Base-by-base conservation (phyloP, 1,284 basidiomycete species). In the Afroboletus lepidellus region DNA sequence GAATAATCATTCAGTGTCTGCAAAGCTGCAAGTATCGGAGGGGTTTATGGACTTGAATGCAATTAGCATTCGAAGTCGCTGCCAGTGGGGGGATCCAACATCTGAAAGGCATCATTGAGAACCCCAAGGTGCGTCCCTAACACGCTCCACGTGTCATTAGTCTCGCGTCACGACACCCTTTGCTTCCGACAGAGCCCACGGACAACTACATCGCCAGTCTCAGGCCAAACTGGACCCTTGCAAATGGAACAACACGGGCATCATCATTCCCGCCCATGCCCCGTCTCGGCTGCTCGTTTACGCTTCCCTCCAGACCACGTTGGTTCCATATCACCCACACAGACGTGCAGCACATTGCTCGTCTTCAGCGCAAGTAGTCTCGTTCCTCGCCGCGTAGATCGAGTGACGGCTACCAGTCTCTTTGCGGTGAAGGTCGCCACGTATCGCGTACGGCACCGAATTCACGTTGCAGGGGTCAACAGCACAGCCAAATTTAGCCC, bases 31-130 rank as follows among this genome's bases (percentile, higher is more conserved):
- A n/a, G n/a, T n/a, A n/a, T n/a, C n/a, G n/a, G n/a, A n/a, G n/a
- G n/a, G n/a, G n/a, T n/a, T n/a, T n/a, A n/a, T n/a, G n/a, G n/a
- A n/a, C n/a, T n/a, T n/a, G n/a, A n/a, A n/a, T n/a, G n/a, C n/a
- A n/a, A n/a, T n/a, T n/a, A 47, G 8, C 50, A 16, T 8, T 64
- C 64, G 29, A 49, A 24, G 32, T 70, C 58, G 0, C n/a, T 56
- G 0, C n/a, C n/a, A n/a, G n/a, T n/a, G 33, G 61, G 1, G 60
- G 54, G 18, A 55, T 30, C 18, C 62, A 54, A 0, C 80, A 81
- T 0, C 63, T 84, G 46, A 80, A 73, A 66, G 87, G 86, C 59
- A 90, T 91, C 57, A 84, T 91, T 38, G 86, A 90, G 12, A 87
- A 90, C 68, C 76, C 90, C 45, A 87, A 85, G 74, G 81, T 81